Percentiles rank a stretch among this genome's conserved stretches.
phyloP scores from a whole-genome alignment of 164 flowering plant species.

The Buxus sempervirens region DNA sequence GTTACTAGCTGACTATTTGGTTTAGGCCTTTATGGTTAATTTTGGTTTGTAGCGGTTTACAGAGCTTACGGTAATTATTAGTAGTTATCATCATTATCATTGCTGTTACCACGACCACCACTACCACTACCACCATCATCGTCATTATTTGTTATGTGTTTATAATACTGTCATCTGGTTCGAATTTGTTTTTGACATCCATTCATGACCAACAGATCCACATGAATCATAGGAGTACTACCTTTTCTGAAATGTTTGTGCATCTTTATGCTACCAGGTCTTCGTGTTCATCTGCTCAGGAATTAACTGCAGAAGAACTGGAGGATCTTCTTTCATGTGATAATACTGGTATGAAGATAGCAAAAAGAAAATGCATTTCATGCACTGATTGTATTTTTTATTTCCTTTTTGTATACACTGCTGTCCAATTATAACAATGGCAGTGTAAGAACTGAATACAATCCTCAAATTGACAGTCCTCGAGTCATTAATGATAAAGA shows the following conservation, averaged over 20 bases:
- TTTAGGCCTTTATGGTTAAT: too few species aligned
- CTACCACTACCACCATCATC: too few species aligned
- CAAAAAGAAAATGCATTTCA: background rate
- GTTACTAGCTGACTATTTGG: too few species aligned
- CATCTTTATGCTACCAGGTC: conserved; percentile 40
- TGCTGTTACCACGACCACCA: too few species aligned
- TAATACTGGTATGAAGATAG: conserved; percentile 35
- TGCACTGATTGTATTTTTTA: background rate
- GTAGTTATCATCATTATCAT: too few species aligned
- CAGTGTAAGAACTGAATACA: background rate
- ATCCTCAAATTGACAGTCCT: background rate
- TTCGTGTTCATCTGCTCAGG: conserved; percentile 56
- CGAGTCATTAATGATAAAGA: background rate
- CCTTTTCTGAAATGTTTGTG: conserved; percentile 4
- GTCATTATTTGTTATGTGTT: too few species aligned
- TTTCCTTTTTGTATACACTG: background rate
- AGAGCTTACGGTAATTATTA: too few species aligned
- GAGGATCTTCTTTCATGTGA: conserved; percentile 37
- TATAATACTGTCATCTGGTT: too few species aligned
- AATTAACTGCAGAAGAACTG: conserved; percentile 45
- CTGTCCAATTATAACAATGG: background rate
- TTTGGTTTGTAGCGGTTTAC: too few species aligned
- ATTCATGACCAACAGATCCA: too few species aligned
- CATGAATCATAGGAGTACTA: too few species aligned
- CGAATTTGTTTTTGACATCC: too few species aligned